phyloP scores from a whole-genome alignment of 805 yeast species.

The Candida schatavii region DNA sequence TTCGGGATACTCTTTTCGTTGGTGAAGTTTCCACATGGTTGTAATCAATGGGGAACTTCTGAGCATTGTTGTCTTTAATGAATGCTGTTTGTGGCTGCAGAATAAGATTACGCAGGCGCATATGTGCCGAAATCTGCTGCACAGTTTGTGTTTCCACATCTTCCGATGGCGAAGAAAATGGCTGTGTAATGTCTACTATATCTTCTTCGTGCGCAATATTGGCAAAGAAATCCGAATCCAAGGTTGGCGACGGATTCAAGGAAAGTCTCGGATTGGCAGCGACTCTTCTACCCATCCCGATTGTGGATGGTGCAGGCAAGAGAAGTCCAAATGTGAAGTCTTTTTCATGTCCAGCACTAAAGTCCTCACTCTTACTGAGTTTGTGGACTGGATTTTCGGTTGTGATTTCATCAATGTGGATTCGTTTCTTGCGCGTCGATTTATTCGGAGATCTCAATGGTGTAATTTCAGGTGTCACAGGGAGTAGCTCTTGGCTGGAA shows the following conservation, averaged over 20 bases:
- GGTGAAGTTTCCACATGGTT: slow-evolving; percentile 4
- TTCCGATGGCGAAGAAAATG: background rate
- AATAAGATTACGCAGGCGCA: no score
- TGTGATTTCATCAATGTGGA: background rate
- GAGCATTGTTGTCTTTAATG: background rate
- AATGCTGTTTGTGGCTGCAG: background rate
- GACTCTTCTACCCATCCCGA: slow-evolving; percentile 34
- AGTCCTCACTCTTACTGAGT: background rate
- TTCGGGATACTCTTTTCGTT: background rate
- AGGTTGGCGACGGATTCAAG: slow-evolving; percentile 8
- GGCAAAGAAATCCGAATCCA: slow-evolving; percentile 7
- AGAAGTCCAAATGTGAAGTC: slow-evolving; percentile 24
- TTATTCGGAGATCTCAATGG: slow-evolving; percentile 4
- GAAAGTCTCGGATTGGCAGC: slow-evolving; percentile 6
- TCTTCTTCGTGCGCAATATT: slow-evolving; percentile 7
- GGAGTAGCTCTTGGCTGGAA: background rate
- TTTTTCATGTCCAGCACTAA: background rate
- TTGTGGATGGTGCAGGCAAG: slow-evolving; percentile 36
- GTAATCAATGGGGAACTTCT: slow-evolving; percentile 5
- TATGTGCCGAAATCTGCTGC: background rate
- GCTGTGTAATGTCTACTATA: background rate
- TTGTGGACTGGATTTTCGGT: slow-evolving; percentile 1
- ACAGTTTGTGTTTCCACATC: background rate
- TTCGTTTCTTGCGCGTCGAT: slow-evolving; percentile 1
- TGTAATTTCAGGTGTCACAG: slow-evolving; percentile 3